Evolutionary conservation across 2,329 filamentous ascomycete genomes (phyloP), one percentile per base, ranked within the genome.

Genomic region (Chaetomiaceae sp.): DNA sequence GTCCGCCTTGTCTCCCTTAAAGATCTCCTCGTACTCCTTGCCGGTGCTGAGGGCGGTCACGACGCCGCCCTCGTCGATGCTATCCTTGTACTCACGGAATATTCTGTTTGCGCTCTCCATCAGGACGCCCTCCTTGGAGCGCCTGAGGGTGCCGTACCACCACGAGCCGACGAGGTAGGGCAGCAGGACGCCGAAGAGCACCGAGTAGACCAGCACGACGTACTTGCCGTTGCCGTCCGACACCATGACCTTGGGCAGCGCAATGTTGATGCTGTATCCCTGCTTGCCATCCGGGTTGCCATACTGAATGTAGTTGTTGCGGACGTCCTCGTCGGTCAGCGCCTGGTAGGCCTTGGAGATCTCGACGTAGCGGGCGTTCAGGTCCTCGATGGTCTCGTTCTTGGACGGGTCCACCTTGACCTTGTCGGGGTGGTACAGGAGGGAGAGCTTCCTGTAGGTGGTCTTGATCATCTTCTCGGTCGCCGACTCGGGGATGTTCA

Each of bases 211-310:
- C 51, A 96, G 75, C 54, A 99, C 76, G 48, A 99, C 87, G 65
- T 95, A 97, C 74, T 96, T 97, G 59, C 91, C 92, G 68, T 93
- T 95, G 49, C 91, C 92, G 60, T 96, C 89, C 13, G 88, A 87
- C 49, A 99, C 80, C 62, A 99, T 90, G 70, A 93, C 89, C 67
- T 93, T 86, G 40, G 93, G 93, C 40, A 99, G 79, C 40, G 92
- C 93, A 59, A 99, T 99, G 58, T 93, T 92, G 65, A 99, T 97
- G 72, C 90, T 96, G 71, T 91, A 93, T 68, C 90, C 92, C 73
- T 99, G 93, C 78, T 96, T 97, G 66, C 93, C 93, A 67, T 99
- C 93, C 6, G 93, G 93, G 68, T 99, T 90, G 50, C 93, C 93
- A 64, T 87, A 99, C 68, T 95, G 87, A 47, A 96, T 84, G 70